Evolutionary conservation across 164 flowering plant genomes (phyloP), one percentile per base, ranked within the genome.

Genomic region (Tetrastigma voinierianum): DNA sequence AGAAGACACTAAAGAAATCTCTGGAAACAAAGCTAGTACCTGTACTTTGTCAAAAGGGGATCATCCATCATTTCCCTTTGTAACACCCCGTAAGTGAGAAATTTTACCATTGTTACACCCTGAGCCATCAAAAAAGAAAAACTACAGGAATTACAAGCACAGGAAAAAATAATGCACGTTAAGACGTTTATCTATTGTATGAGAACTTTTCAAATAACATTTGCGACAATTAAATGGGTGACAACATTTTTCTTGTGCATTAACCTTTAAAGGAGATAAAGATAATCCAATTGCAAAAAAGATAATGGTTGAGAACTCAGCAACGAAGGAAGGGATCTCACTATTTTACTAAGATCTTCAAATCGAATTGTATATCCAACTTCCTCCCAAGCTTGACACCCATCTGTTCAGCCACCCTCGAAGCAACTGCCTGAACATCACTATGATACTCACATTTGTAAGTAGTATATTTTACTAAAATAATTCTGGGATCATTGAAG

Each of bases 31-130:
- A 54, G 55, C 10, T 14, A 55, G 19, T 83, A 90, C 96, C 97
- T 90, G 65, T 95, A 95, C 69, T 89, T 89, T 70, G 93, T 86
- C 79, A 95, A 79, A 65, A 95, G 98, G 61, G 99, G 99, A 86
- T 95, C 99, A 72, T 87, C 96, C 99, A 95, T 95, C 99, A 92
- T 95, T 77, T 95, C 99, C 70, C 96, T 79, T 9, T 92, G 91
- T 49, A 95, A 73, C 20, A 95, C 93, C 63, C 98, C 99, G 80
- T 95, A 97, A 2, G 98, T 95, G 23, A 95, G 91, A 85, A 92
- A 95, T 59, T 95, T 95, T 77, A 95, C 78, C 83, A 49, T 72
- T 3, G 98, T 95, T 23, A 74, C 70, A 61, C 75, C 91, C 97
- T 91, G 87, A 62, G 47, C 81, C 72, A 66, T 69, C 77, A 71